Base-by-base conservation (phyloP, 1,139 yeast genomes). In the Protomyces gravidus region DNA sequence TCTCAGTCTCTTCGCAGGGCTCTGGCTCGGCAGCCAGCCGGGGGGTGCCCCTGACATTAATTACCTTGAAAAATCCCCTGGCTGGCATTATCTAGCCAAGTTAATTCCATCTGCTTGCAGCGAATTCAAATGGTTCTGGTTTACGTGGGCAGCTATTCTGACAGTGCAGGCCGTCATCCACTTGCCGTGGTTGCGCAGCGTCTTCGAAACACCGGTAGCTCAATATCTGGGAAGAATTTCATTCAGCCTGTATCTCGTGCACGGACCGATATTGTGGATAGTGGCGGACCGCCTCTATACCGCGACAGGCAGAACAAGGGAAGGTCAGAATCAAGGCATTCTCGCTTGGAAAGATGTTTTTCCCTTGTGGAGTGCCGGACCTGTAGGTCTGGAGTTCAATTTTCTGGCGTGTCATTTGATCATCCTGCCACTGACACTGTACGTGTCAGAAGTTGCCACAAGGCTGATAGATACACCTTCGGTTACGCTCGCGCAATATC, bases 91-190 rank as follows among this genome's bases (percentile, higher is more conserved):
- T 33, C 58, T 53, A 19, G 45, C 58, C 5, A 13, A n/a, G n/a
- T 45, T 53, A 15, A 46, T 23, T 11, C 58, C 58, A 9, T 36
- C 36, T 26, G 58, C 58, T 4, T 50, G 47, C 39, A 45, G 25
- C 33, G 58, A 53, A 27, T 53, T 45, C 50, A 53, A 53, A 25
- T 53, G 58, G 58, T 53, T 53, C 51, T 53, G 48, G 36, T 45
- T 53, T 33, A 45, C 48, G 19, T 45, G 26, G 40, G 58, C 58
- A 19, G 51, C 58, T 30, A 26, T 28, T 9, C 27, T 46, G 36
- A 26, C 48, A 32, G 58, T 53, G 15, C 9, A 13, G 3, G 36
- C 51, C 13, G 48, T 53, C 46, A 15, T 23, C 2, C 50, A 46
- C 33, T 28, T 39, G 17, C 21, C 40, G 9, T 53, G 58, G 58